Evolutionary conservation across 306 rosid genomes (phyloP), one percentile per base, ranked within the genome.

Genomic region (Quercus engelmannii): DNA sequence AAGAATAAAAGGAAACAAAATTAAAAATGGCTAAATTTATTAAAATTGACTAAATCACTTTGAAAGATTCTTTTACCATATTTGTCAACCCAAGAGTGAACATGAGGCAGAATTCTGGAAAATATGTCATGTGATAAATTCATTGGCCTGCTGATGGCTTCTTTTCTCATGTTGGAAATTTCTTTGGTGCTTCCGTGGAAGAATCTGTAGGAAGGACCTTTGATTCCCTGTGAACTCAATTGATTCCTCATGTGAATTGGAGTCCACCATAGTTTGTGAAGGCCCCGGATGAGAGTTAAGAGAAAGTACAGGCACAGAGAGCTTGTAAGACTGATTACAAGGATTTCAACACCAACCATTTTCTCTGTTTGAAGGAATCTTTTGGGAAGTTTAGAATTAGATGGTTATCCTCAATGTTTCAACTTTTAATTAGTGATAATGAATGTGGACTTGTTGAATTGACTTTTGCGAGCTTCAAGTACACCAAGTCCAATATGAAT

Each of bases 151-250:
- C 63, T 31, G 58, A 43, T 58, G 59, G 73, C 62, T 59, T 69
- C 80, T 54, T 31, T 81, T 59, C 14, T 52, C 77, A 75, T 58
- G 35, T 74, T 75, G 52, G 8, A 5, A 15, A 69, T 61, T 35
- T 81, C 73, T 51, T 58, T 81, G 73, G 76, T 46, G 55, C 11
- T 81, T 81, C 80, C 84, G 61, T 76, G 46, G 58, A 81, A n/a
- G 69, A 81, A 10, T 75, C 49, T 61, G 80, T 75, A 75, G 51
- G 84, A 11, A 58, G 84, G 84, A 33, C 84, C 80, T 57, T 30
- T 62, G 72, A 75, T 61, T 58, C 84, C 84, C 49, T 81, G 80
- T 58, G 25, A 38, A 58, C 11, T 17, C 84, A 81, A 28, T 43
- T 15, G 30, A 46, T 43, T 6, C 4, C 43, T 55, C 1, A 70